These are phyloP conservation scores for Naganishia randhawae DNA, from an alignment of 768 basidiomycete genomes.

Conservation along the genomic window DNA sequence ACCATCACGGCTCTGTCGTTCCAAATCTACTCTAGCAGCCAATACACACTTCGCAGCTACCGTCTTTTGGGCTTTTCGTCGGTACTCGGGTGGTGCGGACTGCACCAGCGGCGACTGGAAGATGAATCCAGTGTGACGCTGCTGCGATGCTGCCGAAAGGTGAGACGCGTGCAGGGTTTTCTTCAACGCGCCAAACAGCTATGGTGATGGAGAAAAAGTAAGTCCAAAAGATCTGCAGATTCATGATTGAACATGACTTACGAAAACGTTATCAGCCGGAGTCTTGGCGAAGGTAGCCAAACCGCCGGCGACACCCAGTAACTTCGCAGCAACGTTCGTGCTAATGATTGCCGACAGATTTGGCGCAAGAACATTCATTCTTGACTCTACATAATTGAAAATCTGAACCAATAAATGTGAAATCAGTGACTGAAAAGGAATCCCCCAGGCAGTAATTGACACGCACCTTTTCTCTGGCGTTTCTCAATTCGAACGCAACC, in stretches of 20 bases:
- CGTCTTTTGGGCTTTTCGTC: slow-evolving; percentile 85
- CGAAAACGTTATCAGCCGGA: slow-evolving; percentile 92
- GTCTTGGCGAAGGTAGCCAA: slow-evolving; percentile 84
- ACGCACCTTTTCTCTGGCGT: slow-evolving; percentile 76
- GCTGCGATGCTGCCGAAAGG: slow-evolving; percentile 80
- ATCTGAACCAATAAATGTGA: slow-evolving; percentile 59
- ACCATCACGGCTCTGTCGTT: slow-evolving; percentile 77
- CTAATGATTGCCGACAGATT: slow-evolving; percentile 98
- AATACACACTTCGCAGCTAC: slow-evolving; percentile 87
- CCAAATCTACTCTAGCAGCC: slow-evolving; percentile 90
- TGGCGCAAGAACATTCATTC: slow-evolving; percentile 97
- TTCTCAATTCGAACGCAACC: slow-evolving; percentile 80
- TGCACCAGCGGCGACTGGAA: slow-evolving; percentile 88
- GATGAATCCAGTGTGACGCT: slow-evolving; percentile 91
- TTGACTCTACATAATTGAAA: slow-evolving; percentile 97
- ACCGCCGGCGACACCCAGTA: slow-evolving; percentile 95
- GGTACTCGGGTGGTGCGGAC: slow-evolving; percentile 79
- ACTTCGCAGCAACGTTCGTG: slow-evolving; percentile 95
- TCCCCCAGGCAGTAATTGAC: not conserved
- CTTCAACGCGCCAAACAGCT: slow-evolving; percentile 90
- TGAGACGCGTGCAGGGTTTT: slow-evolving; percentile 74
- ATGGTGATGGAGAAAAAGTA: slow-evolving; percentile 5
- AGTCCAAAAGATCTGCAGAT: not conserved
- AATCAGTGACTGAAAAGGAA: not conserved
- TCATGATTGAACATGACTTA: slow-evolving; percentile 52